These are phyloP conservation scores for Amylostereum chailletii DNA, from an alignment of 1,284 basidiomycete genomes.

Conservation along the genomic window DNA sequence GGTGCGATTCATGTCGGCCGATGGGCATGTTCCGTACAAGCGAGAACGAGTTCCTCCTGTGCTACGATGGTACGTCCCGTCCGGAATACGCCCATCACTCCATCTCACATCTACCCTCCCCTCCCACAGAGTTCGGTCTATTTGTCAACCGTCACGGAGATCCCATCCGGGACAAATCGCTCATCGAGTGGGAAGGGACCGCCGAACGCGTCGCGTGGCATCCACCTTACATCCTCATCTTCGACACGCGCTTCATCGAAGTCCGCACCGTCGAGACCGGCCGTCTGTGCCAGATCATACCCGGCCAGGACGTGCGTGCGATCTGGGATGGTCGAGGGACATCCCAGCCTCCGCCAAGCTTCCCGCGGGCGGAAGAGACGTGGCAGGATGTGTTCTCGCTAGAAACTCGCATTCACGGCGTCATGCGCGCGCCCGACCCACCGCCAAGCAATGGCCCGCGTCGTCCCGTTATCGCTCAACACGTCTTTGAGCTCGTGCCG, in stretches of 20 bases:
- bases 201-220: conserved; percentile 85
- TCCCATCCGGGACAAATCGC: conserved; percentile 61
- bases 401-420: conserved; percentile 67
- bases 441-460: conserved; percentile 22
- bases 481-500: conserved; percentile 76
- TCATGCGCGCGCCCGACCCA: conserved; percentile 55
- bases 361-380: conserved; percentile 30
- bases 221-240: conserved; percentile 83
- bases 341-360: conserved; percentile 25
- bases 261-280: conserved; percentile 83
- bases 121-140: conserved; percentile 73
- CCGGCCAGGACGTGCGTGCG: conserved; percentile 73
- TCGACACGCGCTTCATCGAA: conserved; percentile 90
- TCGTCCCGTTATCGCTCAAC: conserved; percentile 47
- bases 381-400: conserved; percentile 42
- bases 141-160: conserved; percentile 86
- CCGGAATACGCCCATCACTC: neutral
- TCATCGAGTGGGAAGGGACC: conserved; percentile 94
- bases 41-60: conserved; percentile 87
- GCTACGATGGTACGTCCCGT: conserved; percentile 70
- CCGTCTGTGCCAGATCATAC: conserved; percentile 84
- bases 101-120: neutral
- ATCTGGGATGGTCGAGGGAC: conserved; percentile 80
- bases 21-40: conserved; percentile 89
- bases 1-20: conserved; percentile 77